A percentile compares a stretch with the other conserved stretches of the same genome.
Evolutionary conservation across 1,139 yeast species (phyloP).

Genomic region (Blastobotrys persicus): DNA sequence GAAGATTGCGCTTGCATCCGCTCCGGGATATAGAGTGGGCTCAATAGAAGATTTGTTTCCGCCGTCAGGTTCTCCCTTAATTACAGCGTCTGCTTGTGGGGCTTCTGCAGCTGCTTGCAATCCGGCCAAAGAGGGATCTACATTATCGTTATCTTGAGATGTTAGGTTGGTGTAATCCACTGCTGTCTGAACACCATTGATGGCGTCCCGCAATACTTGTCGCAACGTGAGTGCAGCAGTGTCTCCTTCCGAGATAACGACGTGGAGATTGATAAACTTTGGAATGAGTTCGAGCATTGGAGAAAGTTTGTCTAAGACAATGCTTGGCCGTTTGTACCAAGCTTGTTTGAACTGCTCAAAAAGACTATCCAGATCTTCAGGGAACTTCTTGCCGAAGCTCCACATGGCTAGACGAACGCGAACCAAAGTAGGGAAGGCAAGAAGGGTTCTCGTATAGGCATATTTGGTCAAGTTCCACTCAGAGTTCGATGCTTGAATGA

Average conservation of each 20-base stretch:
- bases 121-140: constrained; percentile 2
- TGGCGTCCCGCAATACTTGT: neutral
- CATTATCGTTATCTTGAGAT: constrained; percentile 2
- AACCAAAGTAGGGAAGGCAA: constrained; percentile 2
- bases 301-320: neutral
- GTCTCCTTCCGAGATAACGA: neutral
- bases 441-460: neutral
- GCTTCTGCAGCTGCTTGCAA: neutral
- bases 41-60: constrained; percentile 1
- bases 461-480: constrained; percentile 2
- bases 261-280: constrained; percentile 1
- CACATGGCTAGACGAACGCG: constrained; percentile 7
- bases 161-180: neutral
- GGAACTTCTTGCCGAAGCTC: constrained; percentile 6
- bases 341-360: constrained; percentile 6
- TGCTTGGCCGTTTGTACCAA: neutral
- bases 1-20: constrained; percentile 1
- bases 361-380: neutral
- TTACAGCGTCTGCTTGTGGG: neutral
- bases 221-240: neutral
- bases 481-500: neutral
- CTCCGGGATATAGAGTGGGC: constrained; percentile 1
- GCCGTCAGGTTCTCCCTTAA: neutral
- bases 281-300: neutral
- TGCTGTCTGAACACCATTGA: constrained; percentile 1